Conservation (phyloP, 306 rosid species). For the Arachis hypogaea region DNA sequence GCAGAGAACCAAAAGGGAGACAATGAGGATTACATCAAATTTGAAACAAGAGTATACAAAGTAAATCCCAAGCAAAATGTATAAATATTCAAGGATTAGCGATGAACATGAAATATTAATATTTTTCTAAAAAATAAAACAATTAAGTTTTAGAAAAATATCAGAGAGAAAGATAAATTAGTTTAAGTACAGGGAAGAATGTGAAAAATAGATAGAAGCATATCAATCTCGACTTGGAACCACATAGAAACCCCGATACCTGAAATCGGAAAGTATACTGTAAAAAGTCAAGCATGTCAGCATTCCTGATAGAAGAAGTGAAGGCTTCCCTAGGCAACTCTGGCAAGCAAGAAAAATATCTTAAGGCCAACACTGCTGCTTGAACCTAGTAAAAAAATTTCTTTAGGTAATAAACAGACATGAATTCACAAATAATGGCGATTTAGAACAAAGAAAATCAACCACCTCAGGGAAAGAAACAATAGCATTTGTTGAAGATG, state of each 20-base stretch:
- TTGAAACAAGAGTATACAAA: background rate
- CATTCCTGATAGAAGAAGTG: slow-evolving; percentile 62
- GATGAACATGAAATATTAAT: background rate
- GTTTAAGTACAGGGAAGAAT: background rate
- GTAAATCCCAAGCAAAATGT: background rate
- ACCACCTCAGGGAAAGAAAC: slow-evolving; percentile 69
- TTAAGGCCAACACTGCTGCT: slow-evolving; percentile 81
- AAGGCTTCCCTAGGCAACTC: slow-evolving; percentile 68
- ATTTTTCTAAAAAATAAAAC: slow-evolving; percentile 7
- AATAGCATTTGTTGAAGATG: slow-evolving; percentile 71
- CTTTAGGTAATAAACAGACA: slow-evolving; percentile 28
- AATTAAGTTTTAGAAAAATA: slow-evolving; percentile 20
- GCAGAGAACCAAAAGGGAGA: background rate
- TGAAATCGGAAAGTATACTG: slow-evolving; percentile 89
- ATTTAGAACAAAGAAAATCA: slow-evolving; percentile 30
- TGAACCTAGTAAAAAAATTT: slow-evolving; percentile 60
- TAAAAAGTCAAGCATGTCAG: slow-evolving; percentile 80
- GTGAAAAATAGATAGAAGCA: slow-evolving; percentile 7
- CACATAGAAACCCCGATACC: slow-evolving; percentile 42
- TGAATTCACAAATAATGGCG: slow-evolving; percentile 18
- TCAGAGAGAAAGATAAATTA: background rate
- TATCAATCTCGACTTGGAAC: slow-evolving; percentile 16
- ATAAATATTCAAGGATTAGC: background rate
- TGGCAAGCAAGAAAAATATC: slow-evolving; percentile 66
- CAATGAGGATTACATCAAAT: background rate